Evolutionary conservation across 441 rosid species (phyloP), one percentile per base, ranked within the genome.

Genomic region (Brassica balearica): DNA sequence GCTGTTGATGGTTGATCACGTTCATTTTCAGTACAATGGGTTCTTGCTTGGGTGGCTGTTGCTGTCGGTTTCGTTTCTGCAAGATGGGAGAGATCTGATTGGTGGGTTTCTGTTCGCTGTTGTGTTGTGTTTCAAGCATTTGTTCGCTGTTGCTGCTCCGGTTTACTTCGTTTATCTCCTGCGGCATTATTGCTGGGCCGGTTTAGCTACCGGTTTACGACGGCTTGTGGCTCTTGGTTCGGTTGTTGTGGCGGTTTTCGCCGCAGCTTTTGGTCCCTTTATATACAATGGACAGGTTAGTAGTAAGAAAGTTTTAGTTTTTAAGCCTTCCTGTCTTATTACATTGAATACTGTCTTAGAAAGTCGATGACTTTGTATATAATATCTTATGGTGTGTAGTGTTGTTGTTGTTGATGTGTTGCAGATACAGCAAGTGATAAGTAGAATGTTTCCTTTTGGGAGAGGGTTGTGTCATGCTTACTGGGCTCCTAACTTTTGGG

Each of bases 401-500:
- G 53, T 56, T 36, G 25, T 56, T 2, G 8, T 25, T n/a, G 25
- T 56, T 2, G 8, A 17, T n/a, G 51, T 15, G 69, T 78, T 86
- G 90, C 96, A 95, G 99, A 90, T 92, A 34, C 89, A 86, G 76
- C 90, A 88, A 86, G 97, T 95, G 74, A 69, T 95, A 14, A 68
- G 75, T 72, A 87, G 92, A 70, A 88, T 95, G 98, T 95, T 95
- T 86, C 99, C 98, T 68, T 95, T 95, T 48, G 99, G 99, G 70
- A 89, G 98, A 91, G 99, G 99, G 72, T 87, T 95, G 72, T 93
- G 97, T 78, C 99, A 95, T 83, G 98, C 98, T 5, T 95, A 89
- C 29, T 95, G 99, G 99, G 98, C 99, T 5, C 99, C 97, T 8
- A 95, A 93, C 63, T 88, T 95, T 73, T 95, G 98, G 98, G 98